These are phyloP conservation scores for Dictyostelium discoideum DNA, from an alignment of 78 protist species.

Conservation along the genomic window DNA sequence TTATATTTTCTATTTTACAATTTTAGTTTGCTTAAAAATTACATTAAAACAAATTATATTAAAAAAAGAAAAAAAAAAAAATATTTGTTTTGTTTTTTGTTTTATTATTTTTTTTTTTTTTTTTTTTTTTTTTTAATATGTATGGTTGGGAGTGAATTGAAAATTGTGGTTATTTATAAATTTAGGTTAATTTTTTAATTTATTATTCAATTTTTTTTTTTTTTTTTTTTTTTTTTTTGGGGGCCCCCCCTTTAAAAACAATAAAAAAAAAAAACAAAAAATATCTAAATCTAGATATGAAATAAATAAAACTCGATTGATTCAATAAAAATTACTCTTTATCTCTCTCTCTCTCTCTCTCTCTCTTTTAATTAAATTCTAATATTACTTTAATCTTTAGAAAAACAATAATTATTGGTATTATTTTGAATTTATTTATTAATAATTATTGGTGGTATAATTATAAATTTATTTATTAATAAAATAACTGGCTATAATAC, in stretches of 20 bases:
- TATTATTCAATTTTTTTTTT: too few relatives aligned
- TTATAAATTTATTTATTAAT: too few relatives aligned
- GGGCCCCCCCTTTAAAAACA: not conserved
- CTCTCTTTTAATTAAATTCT: not conserved
- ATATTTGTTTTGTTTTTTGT: too few relatives aligned
- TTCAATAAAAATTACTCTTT: too few relatives aligned
- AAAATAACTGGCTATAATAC: not conserved
- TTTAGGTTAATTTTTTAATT: too few relatives aligned
- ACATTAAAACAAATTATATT: not conserved
- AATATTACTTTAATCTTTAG: not conserved
- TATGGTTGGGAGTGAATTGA: not conserved
- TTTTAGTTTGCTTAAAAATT: not conserved
- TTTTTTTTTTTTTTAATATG: too few relatives aligned
- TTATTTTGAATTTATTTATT: too few relatives aligned
- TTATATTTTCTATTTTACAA: not conserved
- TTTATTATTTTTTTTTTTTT: too few relatives aligned
- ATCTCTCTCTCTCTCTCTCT: not conserved
- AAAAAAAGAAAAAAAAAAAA: too few relatives aligned
- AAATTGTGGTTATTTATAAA: not conserved
- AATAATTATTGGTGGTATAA: not conserved
- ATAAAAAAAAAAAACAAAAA: too few relatives aligned
- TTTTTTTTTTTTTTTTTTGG: too few relatives aligned
- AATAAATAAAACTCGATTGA: not conserved
- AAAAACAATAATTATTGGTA: too few relatives aligned
- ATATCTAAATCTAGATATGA: not conserved